These are phyloP conservation scores for Fusarium sp. DNA, from an alignment of 2,329 filamentous ascomycete genomes.

Conservation along the genomic window DNA sequence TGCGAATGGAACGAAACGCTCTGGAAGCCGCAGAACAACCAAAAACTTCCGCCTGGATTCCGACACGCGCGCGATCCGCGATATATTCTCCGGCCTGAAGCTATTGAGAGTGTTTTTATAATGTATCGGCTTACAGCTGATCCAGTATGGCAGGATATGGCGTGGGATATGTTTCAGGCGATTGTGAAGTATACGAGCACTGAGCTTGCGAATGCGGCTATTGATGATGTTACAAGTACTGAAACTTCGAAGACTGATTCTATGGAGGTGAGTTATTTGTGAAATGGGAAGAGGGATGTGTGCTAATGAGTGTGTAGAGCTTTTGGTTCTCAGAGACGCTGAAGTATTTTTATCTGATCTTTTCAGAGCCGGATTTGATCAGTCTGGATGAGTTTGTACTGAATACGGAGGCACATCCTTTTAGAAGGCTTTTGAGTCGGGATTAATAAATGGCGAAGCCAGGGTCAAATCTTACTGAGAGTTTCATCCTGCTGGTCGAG, in stretches of 20 bases:
- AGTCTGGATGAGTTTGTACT: constrained; percentile 76
- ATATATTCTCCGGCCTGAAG: constrained; percentile 65
- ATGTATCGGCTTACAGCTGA: constrained; percentile 64
- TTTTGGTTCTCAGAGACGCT: constrained; percentile 81
- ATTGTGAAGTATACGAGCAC: constrained; percentile 60
- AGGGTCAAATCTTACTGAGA: too few relatives aligned
- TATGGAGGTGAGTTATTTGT: constrained; percentile 64
- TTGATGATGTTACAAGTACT: constrained; percentile 55
- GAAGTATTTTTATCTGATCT: constrained; percentile 81
- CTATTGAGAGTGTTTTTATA: constrained; percentile 61
- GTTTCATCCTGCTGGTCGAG: not conserved
- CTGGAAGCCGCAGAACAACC: not conserved
- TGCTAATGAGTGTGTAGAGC: constrained; percentile 58
- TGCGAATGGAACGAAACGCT: constrained; percentile 47
- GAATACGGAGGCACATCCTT: constrained; percentile 65
- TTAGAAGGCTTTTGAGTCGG: constrained; percentile 9
- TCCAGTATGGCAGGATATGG: constrained; percentile 60
- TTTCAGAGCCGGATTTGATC: constrained; percentile 71
- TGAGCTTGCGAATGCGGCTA: constrained; percentile 60
- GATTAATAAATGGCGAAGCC: accelerated
- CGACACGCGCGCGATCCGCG: constrained; percentile 64
- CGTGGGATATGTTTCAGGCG: constrained; percentile 65
- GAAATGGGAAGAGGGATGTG: not conserved
- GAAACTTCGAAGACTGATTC: constrained; percentile 62
- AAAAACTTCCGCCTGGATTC: constrained; percentile 67